phyloP scores from a whole-genome alignment of 331 rosid species.

The Quercus lobata region DNA sequence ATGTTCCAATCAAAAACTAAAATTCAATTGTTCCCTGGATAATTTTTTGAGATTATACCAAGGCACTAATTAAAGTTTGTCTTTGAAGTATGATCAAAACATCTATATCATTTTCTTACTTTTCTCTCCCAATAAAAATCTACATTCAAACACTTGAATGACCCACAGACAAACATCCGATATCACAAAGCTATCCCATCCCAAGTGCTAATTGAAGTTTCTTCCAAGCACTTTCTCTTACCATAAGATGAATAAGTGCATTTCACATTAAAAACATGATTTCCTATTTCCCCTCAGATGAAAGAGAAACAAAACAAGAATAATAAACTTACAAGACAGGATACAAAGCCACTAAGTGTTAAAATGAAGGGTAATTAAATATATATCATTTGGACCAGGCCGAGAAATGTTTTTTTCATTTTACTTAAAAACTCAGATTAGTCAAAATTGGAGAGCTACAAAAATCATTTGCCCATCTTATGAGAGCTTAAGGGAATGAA shows the following conservation, averaged over 20 bases:
- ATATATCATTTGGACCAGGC: not conserved
- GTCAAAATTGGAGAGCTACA: not conserved
- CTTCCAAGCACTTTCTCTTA: not conserved
- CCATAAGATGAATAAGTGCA: not conserved
- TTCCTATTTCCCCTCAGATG: not conserved
- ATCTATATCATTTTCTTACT: no score
- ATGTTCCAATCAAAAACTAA: no score
- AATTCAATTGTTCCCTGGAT: no score
- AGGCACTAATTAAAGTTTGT: no score
- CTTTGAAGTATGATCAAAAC: no score
- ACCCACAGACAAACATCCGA: not conserved
- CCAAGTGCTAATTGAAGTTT: not conserved
- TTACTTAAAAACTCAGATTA: not conserved
- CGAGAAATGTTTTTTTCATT: not conserved
- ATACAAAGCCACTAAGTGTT: no score
- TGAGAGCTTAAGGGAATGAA: constrained; percentile 59
- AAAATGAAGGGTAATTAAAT: not conserved
- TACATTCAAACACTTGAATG: no score
- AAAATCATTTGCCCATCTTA: constrained; percentile 20
- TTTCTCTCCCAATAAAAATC: no score
- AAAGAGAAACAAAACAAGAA: not conserved
- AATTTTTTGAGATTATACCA: no score
- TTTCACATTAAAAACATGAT: not conserved
- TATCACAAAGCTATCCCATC: not conserved
- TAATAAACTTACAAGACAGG: no score